Base-by-base conservation (phyloP, 1,284 basidiomycete genomes). In the Pseudozyma flocculosa region DNA sequence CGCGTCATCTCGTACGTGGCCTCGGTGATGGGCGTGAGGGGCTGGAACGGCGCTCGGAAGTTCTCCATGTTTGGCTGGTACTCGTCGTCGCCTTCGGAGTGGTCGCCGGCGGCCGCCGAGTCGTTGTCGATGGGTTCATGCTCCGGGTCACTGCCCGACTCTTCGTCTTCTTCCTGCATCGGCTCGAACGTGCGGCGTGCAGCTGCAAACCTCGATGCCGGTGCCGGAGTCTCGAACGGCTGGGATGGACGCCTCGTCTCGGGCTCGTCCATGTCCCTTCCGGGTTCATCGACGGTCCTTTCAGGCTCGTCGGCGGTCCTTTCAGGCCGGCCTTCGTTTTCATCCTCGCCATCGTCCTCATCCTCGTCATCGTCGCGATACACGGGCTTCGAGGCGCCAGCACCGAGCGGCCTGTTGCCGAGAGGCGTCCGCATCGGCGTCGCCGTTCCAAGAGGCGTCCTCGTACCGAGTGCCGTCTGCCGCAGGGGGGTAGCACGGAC, bases 1-100 rank as follows among this genome's bases (percentile, higher is more conserved):
- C 72, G 67, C 10, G 72, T 70, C 38, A 68, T 53, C 43, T 74
- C 72, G 49, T 54, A 67, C 3, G 69, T 72, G 1, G 63, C 63
- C 50, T 76, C 73, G 10, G 73, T 74, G 54, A 76, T 73, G 14
- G 70, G 68, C 19, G 72, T 70, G 18, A 73, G 51, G 1, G 68
- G 68, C 48, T 69, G 62, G 61, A 69, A 67, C 32, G 59, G 70
- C 23, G 52, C 46, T 19, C 65, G 48, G 39, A 59, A 54, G 43
- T 56, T 52, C 21, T 54, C 52, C 45, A 52, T 55, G 22, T 56
- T 45, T 46, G 26, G 43, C 30, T 59, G 57, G 15, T 46, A 42
- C 21, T 43, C 30, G 11, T 18, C 45, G n/a, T 51, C 53, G 21
- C 61, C 42, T 4, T 44, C 43, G 7, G 15, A 10, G 37, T 47